Base-by-base conservation (phyloP, 179 eudicot genomes). In the Drosera spatulata region DNA sequence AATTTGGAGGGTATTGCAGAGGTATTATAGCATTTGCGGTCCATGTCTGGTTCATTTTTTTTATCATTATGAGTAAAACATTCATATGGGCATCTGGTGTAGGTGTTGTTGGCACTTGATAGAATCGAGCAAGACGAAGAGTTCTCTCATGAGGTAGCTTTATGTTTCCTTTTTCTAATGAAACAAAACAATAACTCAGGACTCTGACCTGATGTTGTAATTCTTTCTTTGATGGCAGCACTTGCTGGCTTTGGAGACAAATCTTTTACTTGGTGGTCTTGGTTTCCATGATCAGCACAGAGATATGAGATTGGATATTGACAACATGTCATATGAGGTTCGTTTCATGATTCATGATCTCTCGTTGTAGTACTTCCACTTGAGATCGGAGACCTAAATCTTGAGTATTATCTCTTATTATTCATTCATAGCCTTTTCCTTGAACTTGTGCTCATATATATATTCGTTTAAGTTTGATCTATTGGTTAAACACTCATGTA, bases 281-380 rank as follows among this genome's bases (percentile, higher is more conserved):
- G 67, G 74, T 40, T 74, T 84, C 56, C 82, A 74, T 74, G 98
- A 91, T 66, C 96, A 80, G 74, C 98, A 91, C 72, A 77, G 95
- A 46, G 96, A 88, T 66, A 84, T 91, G 98, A 88, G 98, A 71
- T 76, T 86, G 60, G 95, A 86, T 73, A 86, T 86, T 49, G 95
- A 86, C 62, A 76, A 86, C 67, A 84, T 86, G 95, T 79, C 90
- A 47, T 84, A 86, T 60, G 98, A 91, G 91, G 98, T 91, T 61
- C 60, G 68, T 55, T 39, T 39, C 51, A 46, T n/a, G 41, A 40
- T 53, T 4, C 37, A 51, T n/a, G 2, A 10, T 37, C 6, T 55
- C 10, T 33, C 4, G 12, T 14, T 8, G 9, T 22, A 22, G 33
- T 22, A 22, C 33, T 22, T 22, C 33, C 33, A 22, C 33, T 22